Evolutionary conservation across 345 rosid species (phyloP).

Genomic region (Bruguiera sexangula): DNA sequence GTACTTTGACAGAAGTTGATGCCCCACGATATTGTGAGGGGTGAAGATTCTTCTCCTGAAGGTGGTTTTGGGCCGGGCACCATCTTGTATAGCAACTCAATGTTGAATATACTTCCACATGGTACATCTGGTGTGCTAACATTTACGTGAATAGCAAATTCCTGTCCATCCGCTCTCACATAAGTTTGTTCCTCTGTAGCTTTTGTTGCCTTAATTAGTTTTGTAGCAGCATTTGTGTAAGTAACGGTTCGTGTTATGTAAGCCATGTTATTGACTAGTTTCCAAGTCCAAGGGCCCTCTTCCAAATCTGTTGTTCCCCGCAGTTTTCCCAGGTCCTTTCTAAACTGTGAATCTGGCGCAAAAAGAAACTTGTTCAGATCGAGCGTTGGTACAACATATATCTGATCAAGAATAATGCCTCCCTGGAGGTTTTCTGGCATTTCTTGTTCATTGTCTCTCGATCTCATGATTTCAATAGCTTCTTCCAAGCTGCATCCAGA

Average conservation of each 20-base stretch:
- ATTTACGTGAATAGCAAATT: slow-evolving; percentile 48
- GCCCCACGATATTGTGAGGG: slow-evolving; percentile 68
- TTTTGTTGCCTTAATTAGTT: slow-evolving; percentile 71
- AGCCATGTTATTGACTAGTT: slow-evolving; percentile 35
- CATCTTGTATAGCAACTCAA: slow-evolving; percentile 79
- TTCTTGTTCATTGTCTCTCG: slow-evolving; percentile 39
- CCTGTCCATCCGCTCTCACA: slow-evolving; percentile 49
- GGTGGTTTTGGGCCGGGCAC: slow-evolving; percentile 46
- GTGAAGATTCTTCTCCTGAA: slow-evolving; percentile 57
- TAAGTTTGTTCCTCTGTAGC: slow-evolving; percentile 78
- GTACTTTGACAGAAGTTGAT: slow-evolving; percentile 59
- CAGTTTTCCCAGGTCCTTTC: slow-evolving; percentile 60
- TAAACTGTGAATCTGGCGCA: slow-evolving; percentile 61
- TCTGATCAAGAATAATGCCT: slow-evolving; percentile 68
- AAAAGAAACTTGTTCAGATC: slow-evolving; percentile 69
- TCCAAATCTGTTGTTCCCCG: slow-evolving; percentile 60
- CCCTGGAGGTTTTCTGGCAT: slow-evolving; percentile 70
- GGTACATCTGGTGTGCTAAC: slow-evolving; percentile 86
- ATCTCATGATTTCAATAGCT: slow-evolving; percentile 51
- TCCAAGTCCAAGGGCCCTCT: slow-evolving; percentile 72
- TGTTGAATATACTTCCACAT: slow-evolving; percentile 59
- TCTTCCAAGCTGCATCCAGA: slow-evolving; percentile 56
- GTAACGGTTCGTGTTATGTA: slow-evolving; percentile 47
- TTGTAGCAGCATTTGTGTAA: slow-evolving; percentile 65
- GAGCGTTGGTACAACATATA: slow-evolving; percentile 34